These are phyloP conservation scores for Ophiostoma piceae DNA, from an alignment of 2,329 filamentous ascomycete species.

Conservation along the genomic window DNA sequence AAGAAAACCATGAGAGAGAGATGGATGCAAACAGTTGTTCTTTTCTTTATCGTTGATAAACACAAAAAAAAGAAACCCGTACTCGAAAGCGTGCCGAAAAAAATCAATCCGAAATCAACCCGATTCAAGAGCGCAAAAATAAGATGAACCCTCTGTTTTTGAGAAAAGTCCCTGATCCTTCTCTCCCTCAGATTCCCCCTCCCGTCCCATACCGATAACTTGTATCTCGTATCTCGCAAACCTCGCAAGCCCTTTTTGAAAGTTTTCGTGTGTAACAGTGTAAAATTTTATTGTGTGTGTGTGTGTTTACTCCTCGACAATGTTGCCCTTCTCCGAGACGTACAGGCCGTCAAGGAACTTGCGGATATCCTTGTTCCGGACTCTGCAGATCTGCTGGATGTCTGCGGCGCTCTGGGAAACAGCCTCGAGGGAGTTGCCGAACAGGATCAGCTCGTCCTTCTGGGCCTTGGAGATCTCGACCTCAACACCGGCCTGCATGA, in stretches of 20 bases:
- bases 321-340: conserved; percentile 98
- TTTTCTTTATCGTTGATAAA: conserved; percentile 9
- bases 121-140: conserved; percentile 9
- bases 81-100: conserved; percentile 17
- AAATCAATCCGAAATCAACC: conserved; percentile 15
- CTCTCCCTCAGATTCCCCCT: background rate
- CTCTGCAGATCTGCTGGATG: conserved; percentile 99
- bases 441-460: conserved; percentile 95
- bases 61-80: conserved; percentile 12
- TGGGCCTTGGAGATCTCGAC: conserved; percentile 84
- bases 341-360: conserved; percentile 99
- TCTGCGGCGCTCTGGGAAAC: conserved; percentile 98
- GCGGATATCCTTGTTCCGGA: conserved; percentile 99
- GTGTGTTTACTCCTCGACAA: conserved; percentile 59
- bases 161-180: background rate
- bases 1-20: background rate
- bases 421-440: conserved; percentile 91
- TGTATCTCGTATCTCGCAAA: background rate
- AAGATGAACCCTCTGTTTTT: background rate
- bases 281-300: conserved; percentile 15
- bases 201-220: background rate
- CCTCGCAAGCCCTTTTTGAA: conserved; percentile 17
- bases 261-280: conserved; percentile 18
- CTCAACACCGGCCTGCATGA: conserved; percentile 84
- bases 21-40: conserved; percentile 8